These are phyloP conservation scores for Tetraselmis chui DNA, from an alignment of 139 green algal genomes.

Conservation along the genomic window DNA sequence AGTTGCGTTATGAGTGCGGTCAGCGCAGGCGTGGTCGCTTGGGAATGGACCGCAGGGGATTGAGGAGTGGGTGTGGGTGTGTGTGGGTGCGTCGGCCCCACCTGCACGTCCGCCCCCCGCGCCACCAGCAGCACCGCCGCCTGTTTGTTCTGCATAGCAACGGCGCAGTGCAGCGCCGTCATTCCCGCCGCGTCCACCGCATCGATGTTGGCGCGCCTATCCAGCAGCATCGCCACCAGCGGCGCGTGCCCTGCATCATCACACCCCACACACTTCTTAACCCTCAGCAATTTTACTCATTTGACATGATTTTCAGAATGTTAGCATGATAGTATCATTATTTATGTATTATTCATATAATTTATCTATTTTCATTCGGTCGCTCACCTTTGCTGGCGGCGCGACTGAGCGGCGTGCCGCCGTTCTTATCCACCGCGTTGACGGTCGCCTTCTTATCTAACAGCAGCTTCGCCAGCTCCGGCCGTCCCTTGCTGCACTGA, in stretches of 20 bases:
- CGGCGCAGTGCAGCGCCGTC: constrained; percentile 50
- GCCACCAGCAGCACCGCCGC: constrained; percentile 34
- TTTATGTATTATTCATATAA: too few species aligned
- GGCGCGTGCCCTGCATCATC: not conserved
- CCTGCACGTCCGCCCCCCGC: constrained; percentile 32
- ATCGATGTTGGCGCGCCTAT: constrained; percentile 11
- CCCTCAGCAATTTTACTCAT: not conserved
- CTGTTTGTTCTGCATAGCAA: constrained; percentile 24
- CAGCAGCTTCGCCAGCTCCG: constrained; percentile 26
- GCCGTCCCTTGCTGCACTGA: constrained; percentile 51
- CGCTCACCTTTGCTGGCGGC: constrained; percentile 21
- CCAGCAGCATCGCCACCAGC: constrained; percentile 5
- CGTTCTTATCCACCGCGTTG: constrained; percentile 35
- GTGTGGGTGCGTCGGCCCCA: constrained; percentile 7
- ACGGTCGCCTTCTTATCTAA: constrained; percentile 26
- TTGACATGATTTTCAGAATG: not conserved
- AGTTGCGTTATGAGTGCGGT: too few species aligned
- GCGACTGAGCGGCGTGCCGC: constrained; percentile 44
- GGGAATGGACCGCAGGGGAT: not conserved
- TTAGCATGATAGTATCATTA: too few species aligned
- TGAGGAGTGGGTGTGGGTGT: too few species aligned
- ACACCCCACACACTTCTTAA: not conserved
- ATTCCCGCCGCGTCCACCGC: constrained; percentile 25
- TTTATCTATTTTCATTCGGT: constrained; percentile 6
- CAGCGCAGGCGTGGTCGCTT: not conserved